These are phyloP conservation scores for Carex parvula DNA, from an alignment of 176 grass and related monocot species.

Conservation along the genomic window DNA sequence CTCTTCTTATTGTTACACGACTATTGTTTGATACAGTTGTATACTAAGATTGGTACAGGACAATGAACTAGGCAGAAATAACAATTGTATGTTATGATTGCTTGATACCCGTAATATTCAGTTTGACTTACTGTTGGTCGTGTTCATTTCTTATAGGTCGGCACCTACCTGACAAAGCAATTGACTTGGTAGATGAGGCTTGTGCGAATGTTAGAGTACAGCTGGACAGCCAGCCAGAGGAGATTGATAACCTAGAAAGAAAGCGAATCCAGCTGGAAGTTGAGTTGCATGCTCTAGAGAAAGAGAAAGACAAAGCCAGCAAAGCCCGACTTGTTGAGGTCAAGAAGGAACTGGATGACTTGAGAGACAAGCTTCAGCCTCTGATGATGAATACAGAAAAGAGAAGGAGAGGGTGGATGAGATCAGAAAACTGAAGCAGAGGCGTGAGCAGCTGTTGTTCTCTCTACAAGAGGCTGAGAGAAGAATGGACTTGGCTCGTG, in stretches of 20 bases:
- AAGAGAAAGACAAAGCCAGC: slow-evolving; percentile 86
- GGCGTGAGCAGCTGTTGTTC: slow-evolving; percentile 47
- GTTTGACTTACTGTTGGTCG: not conserved
- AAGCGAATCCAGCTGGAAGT: slow-evolving; percentile 79
- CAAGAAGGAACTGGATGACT: slow-evolving; percentile 59
- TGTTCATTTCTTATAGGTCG: slow-evolving; percentile 31
- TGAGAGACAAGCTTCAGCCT: slow-evolving; percentile 78
- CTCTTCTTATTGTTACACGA: no score
- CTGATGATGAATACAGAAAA: slow-evolving; percentile 66
- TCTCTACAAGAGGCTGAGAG: slow-evolving; percentile 67
- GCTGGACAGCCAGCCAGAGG: slow-evolving; percentile 73
- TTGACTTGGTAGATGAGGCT: slow-evolving; percentile 76
- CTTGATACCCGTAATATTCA: not conserved
- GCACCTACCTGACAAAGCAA: slow-evolving; percentile 76
- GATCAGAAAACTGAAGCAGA: slow-evolving; percentile 60
- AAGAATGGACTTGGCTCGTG: slow-evolving; percentile 71
- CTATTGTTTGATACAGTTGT: no score
- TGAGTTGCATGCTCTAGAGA: slow-evolving; percentile 71
- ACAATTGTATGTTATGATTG: not conserved
- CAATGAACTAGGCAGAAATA: not conserved
- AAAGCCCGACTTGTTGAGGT: slow-evolving; percentile 66
- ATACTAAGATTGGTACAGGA: not conserved
- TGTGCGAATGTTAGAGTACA: slow-evolving; percentile 81
- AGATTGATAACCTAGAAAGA: slow-evolving; percentile 76
- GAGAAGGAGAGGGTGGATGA: slow-evolving; percentile 86